A percentile compares a stretch with the other conserved stretches of the same genome.
phyloP scores from a whole-genome alignment of 371 early-diverging fungal species.

The Mortierella sp. region DNA sequence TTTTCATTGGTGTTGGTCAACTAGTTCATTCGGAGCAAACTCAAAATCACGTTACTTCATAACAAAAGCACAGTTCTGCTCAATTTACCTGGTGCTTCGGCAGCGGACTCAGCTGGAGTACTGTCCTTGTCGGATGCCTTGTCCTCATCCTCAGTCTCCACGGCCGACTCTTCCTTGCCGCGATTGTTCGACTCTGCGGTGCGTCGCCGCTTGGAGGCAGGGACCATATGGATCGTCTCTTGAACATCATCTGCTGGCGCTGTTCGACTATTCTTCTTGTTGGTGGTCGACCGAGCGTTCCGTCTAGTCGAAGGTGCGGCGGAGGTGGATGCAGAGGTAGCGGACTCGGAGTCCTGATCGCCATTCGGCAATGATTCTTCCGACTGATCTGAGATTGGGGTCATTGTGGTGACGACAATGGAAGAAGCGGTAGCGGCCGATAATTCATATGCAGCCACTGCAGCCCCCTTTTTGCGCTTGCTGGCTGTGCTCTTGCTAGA shows the following conservation, averaged over 20 bases:
- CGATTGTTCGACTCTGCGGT: neutral
- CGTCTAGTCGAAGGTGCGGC: neutral
- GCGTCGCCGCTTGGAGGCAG: constrained; percentile 10
- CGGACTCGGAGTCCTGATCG: constrained; percentile 7
- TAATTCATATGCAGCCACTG: neutral
- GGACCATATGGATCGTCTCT: neutral
- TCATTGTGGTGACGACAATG: neutral
- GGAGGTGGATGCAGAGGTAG: neutral
- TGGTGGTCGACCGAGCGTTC: neutral
- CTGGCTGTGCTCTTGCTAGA: neutral
- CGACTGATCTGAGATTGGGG: neutral
- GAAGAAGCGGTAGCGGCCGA: neutral
- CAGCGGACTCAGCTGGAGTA: neutral
- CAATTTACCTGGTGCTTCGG: constrained; percentile 2
- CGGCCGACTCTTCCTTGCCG: neutral
- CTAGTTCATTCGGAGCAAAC: neutral
- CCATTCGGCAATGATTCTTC: neutral
- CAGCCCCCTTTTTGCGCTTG: constrained; percentile 6
- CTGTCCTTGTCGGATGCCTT: neutral
- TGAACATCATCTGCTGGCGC: neutral
- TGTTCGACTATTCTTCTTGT: neutral
- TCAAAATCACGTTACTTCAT: neutral
- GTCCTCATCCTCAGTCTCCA: constrained; percentile 1
- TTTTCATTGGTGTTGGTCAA: neutral
- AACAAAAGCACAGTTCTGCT: neutral